phyloP scores from a whole-genome alignment of 805 yeast species.

The Candida palmyrensis region DNA sequence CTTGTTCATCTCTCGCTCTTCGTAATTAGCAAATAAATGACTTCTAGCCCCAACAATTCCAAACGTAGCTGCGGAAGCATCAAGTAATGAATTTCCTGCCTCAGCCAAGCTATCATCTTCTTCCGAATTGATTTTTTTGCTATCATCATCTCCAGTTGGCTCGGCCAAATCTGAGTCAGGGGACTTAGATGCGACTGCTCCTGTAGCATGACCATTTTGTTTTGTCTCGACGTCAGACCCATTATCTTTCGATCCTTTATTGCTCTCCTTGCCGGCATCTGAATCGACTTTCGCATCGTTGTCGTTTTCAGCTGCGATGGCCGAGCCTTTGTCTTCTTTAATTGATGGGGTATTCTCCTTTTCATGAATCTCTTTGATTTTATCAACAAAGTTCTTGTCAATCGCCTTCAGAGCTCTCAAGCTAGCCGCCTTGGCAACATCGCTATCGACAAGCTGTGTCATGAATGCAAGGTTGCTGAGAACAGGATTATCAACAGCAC shows the following conservation, averaged over 20 bases:
- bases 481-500: conserved; percentile 87
- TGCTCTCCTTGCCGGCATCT: background rate
- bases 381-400: conserved; percentile 38
- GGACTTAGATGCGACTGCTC: conserved; percentile 2
- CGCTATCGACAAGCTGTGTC: conserved; percentile 79
- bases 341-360: conserved; percentile 9
- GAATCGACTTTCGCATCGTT: conserved; percentile 6
- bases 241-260: background rate
- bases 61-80: conserved; percentile 61
- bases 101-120: no score
- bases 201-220: conserved; percentile 5
- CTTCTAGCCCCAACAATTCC: conserved; percentile 76
- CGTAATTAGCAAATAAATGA: conserved; percentile 72
- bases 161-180: background rate
- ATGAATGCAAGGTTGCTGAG: conserved; percentile 88
- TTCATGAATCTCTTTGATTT: conserved; percentile 19
- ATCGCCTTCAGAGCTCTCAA: conserved; percentile 49
- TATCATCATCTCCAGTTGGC: background rate
- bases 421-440: conserved; percentile 80
- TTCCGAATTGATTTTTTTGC: no score
- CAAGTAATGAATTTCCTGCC: conserved; percentile 10
- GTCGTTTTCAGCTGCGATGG: conserved; percentile 7
- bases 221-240: conserved; percentile 5
- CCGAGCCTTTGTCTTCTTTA: conserved; percentile 3
- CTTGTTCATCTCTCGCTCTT: conserved; percentile 71